Percentiles rank a stretch among this genome's conserved stretches.
Conservation (phyloP, 2,329 filamentous ascomycete species). For the Fusarium sp. region DNA sequence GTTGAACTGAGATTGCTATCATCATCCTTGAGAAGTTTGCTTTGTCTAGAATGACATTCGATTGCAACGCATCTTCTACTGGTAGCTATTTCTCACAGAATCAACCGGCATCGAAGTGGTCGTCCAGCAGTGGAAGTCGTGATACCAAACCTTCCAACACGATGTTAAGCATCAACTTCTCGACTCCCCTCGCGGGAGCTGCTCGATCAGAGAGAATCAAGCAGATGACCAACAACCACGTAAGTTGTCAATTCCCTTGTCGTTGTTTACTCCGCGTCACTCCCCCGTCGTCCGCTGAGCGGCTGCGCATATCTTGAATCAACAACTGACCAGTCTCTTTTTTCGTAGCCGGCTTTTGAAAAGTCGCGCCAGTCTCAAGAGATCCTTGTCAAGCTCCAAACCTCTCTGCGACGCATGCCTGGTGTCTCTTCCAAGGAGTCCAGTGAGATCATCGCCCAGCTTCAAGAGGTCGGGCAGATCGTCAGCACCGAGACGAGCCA, state of each 20-base stretch:
- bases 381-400: constrained; percentile 54
- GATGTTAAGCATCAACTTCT: constrained; percentile 56
- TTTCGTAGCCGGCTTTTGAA: constrained; percentile 50
- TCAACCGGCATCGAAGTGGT: constrained; percentile 33
- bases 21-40: background rate
- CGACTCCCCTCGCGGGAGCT: constrained; percentile 53
- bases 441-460: constrained; percentile 50
- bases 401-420: constrained; percentile 55
- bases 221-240: constrained; percentile 56
- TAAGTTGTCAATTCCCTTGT: constrained; percentile 39
- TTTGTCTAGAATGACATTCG: constrained; percentile 29
- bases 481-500: constrained; percentile 55
- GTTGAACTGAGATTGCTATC: background rate
- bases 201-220: constrained; percentile 53
- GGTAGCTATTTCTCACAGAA: constrained; percentile 17
- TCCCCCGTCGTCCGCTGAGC: background rate
- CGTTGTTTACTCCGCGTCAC: background rate
- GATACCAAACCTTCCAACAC: constrained; percentile 30
- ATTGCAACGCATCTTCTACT: constrained; percentile 12
- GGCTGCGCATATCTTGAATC: background rate
- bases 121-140: constrained; percentile 31
- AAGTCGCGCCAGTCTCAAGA: constrained; percentile 52
- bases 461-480: constrained; percentile 54
- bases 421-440: constrained; percentile 53
- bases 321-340: background rate